These are phyloP conservation scores for Leishmania tarentolae DNA, from an alignment of 208 protist genomes.

Conservation along the genomic window DNA sequence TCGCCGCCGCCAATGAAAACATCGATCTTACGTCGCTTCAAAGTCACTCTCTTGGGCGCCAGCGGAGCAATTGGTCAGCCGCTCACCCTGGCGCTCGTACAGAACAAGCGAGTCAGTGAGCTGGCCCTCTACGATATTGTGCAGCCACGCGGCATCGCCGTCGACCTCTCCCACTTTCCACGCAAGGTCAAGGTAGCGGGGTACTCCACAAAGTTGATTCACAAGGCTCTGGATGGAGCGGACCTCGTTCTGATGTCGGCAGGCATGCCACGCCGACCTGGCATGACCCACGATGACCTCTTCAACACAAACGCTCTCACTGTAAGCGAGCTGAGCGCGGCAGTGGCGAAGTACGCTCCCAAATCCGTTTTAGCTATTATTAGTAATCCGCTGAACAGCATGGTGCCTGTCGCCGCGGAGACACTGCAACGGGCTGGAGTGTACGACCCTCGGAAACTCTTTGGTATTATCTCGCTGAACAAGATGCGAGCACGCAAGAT, in stretches of 20 bases:
- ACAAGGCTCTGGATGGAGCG: slow-evolving; percentile 73
- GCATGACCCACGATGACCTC: slow-evolving; percentile 95
- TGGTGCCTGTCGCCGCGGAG: slow-evolving; percentile 91
- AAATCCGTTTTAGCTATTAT: slow-evolving; percentile 87
- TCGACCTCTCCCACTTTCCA: slow-evolving; percentile 89
- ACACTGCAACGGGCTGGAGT: slow-evolving; percentile 73
- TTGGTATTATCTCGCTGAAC: slow-evolving; percentile 92
- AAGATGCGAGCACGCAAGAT: slow-evolving; percentile 75
- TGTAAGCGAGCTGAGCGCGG: slow-evolving; percentile 77
- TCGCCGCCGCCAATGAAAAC: neutral
- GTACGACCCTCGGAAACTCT: slow-evolving; percentile 86
- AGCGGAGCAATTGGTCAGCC: slow-evolving; percentile 97
- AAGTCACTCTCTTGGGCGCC: slow-evolving; percentile 93
- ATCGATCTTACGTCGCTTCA: slow-evolving; percentile 3
- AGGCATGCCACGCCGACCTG: slow-evolving; percentile 95
- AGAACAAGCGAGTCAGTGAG: slow-evolving; percentile 65
- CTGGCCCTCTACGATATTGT: slow-evolving; percentile 88
- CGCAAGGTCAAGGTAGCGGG: slow-evolving; percentile 79
- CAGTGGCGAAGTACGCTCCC: slow-evolving; percentile 79
- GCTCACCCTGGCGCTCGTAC: slow-evolving; percentile 93
- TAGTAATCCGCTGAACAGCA: slow-evolving; percentile 95
- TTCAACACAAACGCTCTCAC: slow-evolving; percentile 94
- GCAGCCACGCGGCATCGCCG: slow-evolving; percentile 75
- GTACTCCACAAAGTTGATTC: slow-evolving; percentile 55
- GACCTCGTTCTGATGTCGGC: slow-evolving; percentile 94